Evolutionary conservation across 768 basidiomycete genomes (phyloP).

Genomic region (Boletus rubroflammeus): DNA sequence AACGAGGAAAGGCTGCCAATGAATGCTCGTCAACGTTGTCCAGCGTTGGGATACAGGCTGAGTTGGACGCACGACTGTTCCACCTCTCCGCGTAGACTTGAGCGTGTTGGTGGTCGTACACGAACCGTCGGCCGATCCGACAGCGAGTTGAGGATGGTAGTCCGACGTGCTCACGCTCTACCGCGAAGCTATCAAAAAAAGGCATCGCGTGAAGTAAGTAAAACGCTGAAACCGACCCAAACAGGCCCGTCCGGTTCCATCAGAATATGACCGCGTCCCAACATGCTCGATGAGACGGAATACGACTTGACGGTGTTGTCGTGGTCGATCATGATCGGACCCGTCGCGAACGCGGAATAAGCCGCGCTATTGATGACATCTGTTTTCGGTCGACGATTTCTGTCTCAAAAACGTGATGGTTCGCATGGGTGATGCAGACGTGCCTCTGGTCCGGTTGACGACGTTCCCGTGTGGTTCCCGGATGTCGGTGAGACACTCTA

Average conservation of each 20-base stretch:
- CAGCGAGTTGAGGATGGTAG: constrained; percentile 81
- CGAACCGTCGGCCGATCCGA: constrained; percentile 80
- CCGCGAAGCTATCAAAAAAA: not conserved
- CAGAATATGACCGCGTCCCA: constrained; percentile 69
- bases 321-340: constrained; percentile 75
- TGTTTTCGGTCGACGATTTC: constrained; percentile 23
- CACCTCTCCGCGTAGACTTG: constrained; percentile 64
- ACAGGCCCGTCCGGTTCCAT: constrained; percentile 76
- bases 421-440: not conserved
- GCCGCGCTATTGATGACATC: constrained; percentile 69
- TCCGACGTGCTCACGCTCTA: constrained; percentile 76
- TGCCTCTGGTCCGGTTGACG: constrained; percentile 78
- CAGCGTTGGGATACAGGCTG: not conserved
- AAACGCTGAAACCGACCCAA: constrained; percentile 58
- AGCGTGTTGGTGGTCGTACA: constrained; percentile 72
- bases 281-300: constrained; percentile 65
- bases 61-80: constrained; percentile 55
- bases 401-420: not conserved
- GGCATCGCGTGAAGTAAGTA: not conserved
- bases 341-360: constrained; percentile 66
- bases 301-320: constrained; percentile 79
- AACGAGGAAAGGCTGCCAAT: constrained; percentile 62
- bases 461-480: constrained; percentile 63
- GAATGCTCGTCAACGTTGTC: not conserved
- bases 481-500: constrained; percentile 72